Percentiles rank a stretch among this genome's conserved stretches.
phyloP scores from a whole-genome alignment of 371 early-diverging fungal species.

The Mortierella sp. region DNA sequence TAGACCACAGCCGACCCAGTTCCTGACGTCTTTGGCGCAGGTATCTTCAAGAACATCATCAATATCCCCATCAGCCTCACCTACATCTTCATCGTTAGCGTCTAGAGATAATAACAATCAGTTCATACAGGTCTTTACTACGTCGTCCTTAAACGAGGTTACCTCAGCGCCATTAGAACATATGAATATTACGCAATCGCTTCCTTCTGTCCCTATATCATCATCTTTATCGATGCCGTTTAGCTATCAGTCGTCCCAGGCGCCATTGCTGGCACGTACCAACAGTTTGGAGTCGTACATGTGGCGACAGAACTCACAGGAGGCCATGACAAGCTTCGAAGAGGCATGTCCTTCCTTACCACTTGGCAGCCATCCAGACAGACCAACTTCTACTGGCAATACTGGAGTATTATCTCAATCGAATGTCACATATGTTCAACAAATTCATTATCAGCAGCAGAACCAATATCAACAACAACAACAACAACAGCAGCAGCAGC shows the following conservation, averaged over 20 bases:
- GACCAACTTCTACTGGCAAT: not conserved
- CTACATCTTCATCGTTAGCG: slow-evolving; percentile 13
- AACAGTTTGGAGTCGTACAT: slow-evolving; percentile 38
- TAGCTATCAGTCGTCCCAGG: not conserved
- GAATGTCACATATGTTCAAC: not conserved
- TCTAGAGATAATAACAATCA: slow-evolving; percentile 10
- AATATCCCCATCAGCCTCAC: slow-evolving; percentile 17
- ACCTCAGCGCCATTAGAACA: not conserved
- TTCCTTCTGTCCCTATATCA: not conserved
- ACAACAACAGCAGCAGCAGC: slow-evolving; percentile 8
- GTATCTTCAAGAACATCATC: slow-evolving; percentile 2
- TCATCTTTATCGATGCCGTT: slow-evolving; percentile 1
- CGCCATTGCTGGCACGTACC: slow-evolving; percentile 24
- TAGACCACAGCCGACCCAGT: not conserved
- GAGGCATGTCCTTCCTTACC: not conserved
- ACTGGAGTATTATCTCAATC: not conserved
- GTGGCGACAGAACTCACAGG: slow-evolving; percentile 11
- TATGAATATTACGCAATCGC: not conserved
- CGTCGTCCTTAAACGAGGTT: not conserved
- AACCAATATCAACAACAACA: slow-evolving; percentile 15
- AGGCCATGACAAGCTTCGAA: not conserved
- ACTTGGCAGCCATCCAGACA: slow-evolving; percentile 23
- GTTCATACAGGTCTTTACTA: not conserved
- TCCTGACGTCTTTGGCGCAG: slow-evolving; percentile 1
- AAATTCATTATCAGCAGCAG: slow-evolving; percentile 4